Conservation (phyloP, 441 rosid species). For the Populus hybrid region DNA sequence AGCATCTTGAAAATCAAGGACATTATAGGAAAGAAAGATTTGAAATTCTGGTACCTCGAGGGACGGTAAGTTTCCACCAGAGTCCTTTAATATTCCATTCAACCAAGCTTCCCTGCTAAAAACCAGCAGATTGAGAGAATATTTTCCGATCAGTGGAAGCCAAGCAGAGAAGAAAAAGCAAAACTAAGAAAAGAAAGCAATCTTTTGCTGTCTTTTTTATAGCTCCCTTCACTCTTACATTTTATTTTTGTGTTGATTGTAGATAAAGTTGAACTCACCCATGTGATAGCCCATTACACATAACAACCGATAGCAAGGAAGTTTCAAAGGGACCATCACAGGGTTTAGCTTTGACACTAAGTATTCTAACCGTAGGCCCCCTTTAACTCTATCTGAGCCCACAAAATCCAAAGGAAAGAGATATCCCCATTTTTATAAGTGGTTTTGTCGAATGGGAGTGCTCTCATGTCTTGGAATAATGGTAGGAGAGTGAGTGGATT, state of each 20-base stretch:
- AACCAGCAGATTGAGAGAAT: constrained; percentile 43
- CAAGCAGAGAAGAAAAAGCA: constrained; percentile 40
- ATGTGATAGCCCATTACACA: constrained; percentile 49
- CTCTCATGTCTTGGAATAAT: constrained; percentile 30
- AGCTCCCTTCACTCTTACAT: constrained; percentile 26
- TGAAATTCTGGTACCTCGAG: constrained; percentile 56
- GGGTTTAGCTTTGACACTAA: constrained; percentile 50
- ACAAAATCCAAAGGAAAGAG: constrained; percentile 68
- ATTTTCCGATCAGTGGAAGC: constrained; percentile 48
- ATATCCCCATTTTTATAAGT: constrained; percentile 41
- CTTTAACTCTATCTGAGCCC: constrained; percentile 40
- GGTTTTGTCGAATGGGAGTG: constrained; percentile 29
- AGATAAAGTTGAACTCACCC: constrained; percentile 36
- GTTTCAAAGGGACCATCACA: constrained; percentile 36
- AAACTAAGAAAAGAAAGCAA: constrained; percentile 30
- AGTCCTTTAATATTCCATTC: constrained; percentile 71
- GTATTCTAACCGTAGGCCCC: constrained; percentile 45
- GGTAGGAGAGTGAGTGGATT: constrained; percentile 12
- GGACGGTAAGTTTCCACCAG: constrained; percentile 47
- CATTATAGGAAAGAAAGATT: constrained; percentile 31
- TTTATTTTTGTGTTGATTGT: constrained; percentile 19
- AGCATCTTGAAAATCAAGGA: constrained; percentile 17
- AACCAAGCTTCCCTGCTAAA: constrained; percentile 85
- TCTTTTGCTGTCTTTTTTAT: constrained; percentile 41
- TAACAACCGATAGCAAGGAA: constrained; percentile 26